These are phyloP conservation scores for Veloboletus limbatus DNA, from an alignment of 1,284 basidiomycete genomes.

Conservation along the genomic window DNA sequence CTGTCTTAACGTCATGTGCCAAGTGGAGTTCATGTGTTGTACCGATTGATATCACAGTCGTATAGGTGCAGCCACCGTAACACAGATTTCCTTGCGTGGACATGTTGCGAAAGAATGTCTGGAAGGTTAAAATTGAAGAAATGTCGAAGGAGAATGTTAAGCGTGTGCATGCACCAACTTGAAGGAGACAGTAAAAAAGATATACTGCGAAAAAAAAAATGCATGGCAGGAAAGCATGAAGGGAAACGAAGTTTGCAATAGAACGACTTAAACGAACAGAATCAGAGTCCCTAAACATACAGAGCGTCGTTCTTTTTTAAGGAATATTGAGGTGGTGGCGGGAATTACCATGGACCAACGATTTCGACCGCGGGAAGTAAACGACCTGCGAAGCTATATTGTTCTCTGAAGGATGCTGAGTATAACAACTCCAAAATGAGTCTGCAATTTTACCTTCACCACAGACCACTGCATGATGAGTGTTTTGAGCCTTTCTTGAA, in stretches of 20 bases:
- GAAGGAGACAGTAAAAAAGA: neutral
- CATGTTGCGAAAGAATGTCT: neutral
- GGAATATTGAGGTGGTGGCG: neutral
- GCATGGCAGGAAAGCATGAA: neutral
- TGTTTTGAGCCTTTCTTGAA: constrained; percentile 64
- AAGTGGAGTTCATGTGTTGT: constrained; percentile 7
- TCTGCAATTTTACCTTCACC: constrained; percentile 53
- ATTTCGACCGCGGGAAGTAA: neutral
- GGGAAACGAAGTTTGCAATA: constrained; percentile 1
- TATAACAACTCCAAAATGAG: neutral
- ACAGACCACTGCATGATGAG: constrained; percentile 73
- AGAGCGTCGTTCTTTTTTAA: constrained; percentile 1
- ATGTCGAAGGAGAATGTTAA: constrained; percentile 3
- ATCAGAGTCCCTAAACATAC: neutral
- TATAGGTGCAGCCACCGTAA: constrained; percentile 10
- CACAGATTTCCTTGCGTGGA: constrained; percentile 12
- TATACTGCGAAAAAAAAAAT: constrained; percentile 3
- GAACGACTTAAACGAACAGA: neutral
- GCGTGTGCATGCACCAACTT: constrained; percentile 2
- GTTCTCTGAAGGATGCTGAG: constrained; percentile 30
- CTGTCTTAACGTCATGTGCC: neutral
- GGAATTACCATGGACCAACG: constrained; percentile 12
- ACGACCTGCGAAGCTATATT: constrained; percentile 22
- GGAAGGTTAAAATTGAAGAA: neutral
- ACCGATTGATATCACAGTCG: constrained; percentile 10